Evolutionary conservation across 2,329 filamentous ascomycete genomes (phyloP).

Genomic region (Fusarium sublunatum): DNA sequence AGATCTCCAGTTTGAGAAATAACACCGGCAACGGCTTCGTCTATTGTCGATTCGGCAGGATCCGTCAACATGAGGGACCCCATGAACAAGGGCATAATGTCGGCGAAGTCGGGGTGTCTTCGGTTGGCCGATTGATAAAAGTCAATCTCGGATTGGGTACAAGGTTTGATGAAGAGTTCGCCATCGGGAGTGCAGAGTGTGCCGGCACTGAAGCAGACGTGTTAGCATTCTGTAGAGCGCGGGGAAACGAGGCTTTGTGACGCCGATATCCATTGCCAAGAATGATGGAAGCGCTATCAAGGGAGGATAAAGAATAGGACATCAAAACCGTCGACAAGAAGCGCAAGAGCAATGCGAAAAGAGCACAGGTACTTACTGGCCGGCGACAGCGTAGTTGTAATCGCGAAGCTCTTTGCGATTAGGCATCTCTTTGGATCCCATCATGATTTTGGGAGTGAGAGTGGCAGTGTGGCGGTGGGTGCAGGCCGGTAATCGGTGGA

Average conservation of each 20-base stretch:
- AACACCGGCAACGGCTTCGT: constrained; percentile 59
- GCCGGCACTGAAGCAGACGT: constrained; percentile 74
- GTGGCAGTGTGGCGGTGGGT: constrained; percentile 32
- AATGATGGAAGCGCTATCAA: constrained; percentile 7
- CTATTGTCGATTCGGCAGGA: constrained; percentile 59
- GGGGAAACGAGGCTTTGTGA: constrained; percentile 24
- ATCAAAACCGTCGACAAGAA: neutral
- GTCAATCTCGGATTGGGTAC: constrained; percentile 82
- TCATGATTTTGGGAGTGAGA: constrained; percentile 37
- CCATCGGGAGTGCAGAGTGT: constrained; percentile 87
- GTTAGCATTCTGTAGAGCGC: constrained; percentile 29
- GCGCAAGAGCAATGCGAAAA: constrained; percentile 28
- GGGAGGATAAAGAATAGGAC: constrained; percentile 4
- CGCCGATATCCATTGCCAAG: constrained; percentile 22
- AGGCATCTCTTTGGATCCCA: constrained; percentile 57
- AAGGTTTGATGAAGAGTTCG: constrained; percentile 92
- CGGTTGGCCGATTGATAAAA: constrained; percentile 84
- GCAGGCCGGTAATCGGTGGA: constrained; percentile 27
- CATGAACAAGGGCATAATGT: constrained; percentile 86
- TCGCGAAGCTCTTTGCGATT: constrained; percentile 71
- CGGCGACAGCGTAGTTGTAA: constrained; percentile 82
- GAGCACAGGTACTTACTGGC: constrained; percentile 73
- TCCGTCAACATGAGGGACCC: constrained; percentile 80
- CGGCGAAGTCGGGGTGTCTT: constrained; percentile 77
- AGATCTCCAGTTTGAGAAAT: constrained; percentile 54